Conservation (phyloP, 1,284 basidiomycete species). For the Vanrija sp. region DNA sequence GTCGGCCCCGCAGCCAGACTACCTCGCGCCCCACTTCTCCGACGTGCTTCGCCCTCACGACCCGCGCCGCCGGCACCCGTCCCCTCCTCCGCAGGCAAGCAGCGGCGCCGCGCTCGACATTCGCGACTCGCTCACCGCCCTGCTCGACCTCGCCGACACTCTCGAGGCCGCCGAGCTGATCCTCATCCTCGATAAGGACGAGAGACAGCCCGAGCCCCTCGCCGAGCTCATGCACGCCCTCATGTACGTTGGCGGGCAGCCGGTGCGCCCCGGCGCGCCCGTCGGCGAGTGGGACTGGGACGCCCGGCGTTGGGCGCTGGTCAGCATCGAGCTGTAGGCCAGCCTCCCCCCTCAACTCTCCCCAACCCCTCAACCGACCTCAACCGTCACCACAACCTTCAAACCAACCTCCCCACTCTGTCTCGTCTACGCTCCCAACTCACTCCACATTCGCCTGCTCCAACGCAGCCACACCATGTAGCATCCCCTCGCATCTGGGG, state of each 20-base stretch:
- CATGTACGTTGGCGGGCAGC: slow-evolving; percentile 46
- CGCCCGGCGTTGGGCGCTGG: slow-evolving; percentile 42
- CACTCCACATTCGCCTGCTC: background rate
- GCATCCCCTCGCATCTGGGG: background rate
- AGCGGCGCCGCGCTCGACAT: slow-evolving; percentile 33
- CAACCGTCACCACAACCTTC: background rate
- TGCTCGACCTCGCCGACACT: slow-evolving; percentile 46
- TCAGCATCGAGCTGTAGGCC: slow-evolving; percentile 45
- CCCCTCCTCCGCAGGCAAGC: slow-evolving; percentile 13
- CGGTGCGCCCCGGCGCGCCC: slow-evolving; percentile 33
- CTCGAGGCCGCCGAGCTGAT: slow-evolving; percentile 39
- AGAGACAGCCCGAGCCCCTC: slow-evolving; percentile 37
- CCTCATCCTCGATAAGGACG: slow-evolving; percentile 40
- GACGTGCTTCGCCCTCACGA: slow-evolving; percentile 42
- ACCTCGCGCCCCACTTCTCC: slow-evolving; percentile 39
- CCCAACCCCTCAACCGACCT: background rate
- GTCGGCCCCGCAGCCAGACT: slow-evolving; percentile 19
- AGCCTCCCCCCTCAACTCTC: background rate
- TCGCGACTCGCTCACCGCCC: slow-evolving; percentile 42
- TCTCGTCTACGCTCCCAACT: no score
- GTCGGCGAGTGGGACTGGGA: slow-evolving; percentile 47
- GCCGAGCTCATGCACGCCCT: slow-evolving; percentile 44
- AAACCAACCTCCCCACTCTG: background rate
- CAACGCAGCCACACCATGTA: background rate
- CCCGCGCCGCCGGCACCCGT: slow-evolving; percentile 31